These are phyloP conservation scores for Hymenoscyphus linearis DNA, from an alignment of 2,329 filamentous ascomycete species.

Conservation along the genomic window DNA sequence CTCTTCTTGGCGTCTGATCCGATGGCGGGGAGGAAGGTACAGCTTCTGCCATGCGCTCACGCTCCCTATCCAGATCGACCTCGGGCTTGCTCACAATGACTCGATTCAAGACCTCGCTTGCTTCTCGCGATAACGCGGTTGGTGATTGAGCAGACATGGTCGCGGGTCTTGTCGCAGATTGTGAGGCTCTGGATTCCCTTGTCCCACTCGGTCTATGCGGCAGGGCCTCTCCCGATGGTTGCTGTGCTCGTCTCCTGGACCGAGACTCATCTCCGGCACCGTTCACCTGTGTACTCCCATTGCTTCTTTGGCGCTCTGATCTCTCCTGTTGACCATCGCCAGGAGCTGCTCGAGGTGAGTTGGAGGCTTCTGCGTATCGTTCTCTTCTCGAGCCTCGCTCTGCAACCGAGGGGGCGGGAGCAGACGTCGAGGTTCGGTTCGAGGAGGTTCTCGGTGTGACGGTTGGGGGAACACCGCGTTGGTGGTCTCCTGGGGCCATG, in stretches of 20 bases:
- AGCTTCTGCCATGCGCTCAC: slow-evolving; percentile 62
- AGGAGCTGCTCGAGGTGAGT: slow-evolving; percentile 20
- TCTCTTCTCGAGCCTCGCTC: slow-evolving; percentile 24
- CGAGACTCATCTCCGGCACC: slow-evolving; percentile 35
- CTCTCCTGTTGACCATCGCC: slow-evolving; percentile 25
- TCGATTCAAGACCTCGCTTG: slow-evolving; percentile 72
- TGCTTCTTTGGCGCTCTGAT: slow-evolving; percentile 32
- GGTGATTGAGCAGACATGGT: slow-evolving; percentile 44
- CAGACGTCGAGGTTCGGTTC: slow-evolving; percentile 42
- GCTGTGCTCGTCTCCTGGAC: slow-evolving; percentile 40
- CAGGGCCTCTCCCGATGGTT: slow-evolving; percentile 39
- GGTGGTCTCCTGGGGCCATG: slow-evolving; percentile 41
- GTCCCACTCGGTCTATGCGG: slow-evolving; percentile 37
- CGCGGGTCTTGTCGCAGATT: slow-evolving; percentile 35
- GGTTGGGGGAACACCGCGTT: slow-evolving; percentile 61
- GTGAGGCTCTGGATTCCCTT: slow-evolving; percentile 35
- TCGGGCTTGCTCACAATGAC: slow-evolving; percentile 72
- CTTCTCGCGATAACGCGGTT: slow-evolving; percentile 63
- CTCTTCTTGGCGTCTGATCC: slow-evolving; percentile 37
- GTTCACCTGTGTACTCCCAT: slow-evolving; percentile 38
- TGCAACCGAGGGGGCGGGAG: slow-evolving; percentile 31
- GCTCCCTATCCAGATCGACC: slow-evolving; percentile 66
- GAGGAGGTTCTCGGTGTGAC: slow-evolving; percentile 81
- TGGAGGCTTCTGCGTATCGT: slow-evolving; percentile 22
- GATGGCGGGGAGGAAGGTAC: slow-evolving; percentile 38